Evolutionary conservation across 345 rosid species (phyloP).

Genomic region (Eutrema japonicum): DNA sequence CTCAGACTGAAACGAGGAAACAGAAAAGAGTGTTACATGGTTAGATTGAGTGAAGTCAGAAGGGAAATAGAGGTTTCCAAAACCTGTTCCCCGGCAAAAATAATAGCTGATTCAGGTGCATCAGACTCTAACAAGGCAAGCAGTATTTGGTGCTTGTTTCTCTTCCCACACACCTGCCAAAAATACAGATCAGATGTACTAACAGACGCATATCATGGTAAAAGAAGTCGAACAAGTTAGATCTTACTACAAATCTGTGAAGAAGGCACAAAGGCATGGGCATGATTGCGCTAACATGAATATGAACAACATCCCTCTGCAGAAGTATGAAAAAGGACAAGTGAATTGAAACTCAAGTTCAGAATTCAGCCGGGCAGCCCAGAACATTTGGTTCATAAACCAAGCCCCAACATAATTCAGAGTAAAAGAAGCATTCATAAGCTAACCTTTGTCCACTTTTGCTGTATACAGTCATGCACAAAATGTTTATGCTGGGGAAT

Average conservation of each 20-base stretch:
- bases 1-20: slow-evolving; percentile 65
- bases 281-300: slow-evolving; percentile 69
- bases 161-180: slow-evolving; percentile 61
- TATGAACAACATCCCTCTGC: slow-evolving; percentile 73
- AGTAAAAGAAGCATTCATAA: slow-evolving; percentile 1
- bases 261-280: slow-evolving; percentile 78
- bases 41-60: slow-evolving; percentile 10
- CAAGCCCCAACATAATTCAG: background rate
- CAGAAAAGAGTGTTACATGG: slow-evolving; percentile 26
- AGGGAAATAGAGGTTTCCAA: slow-evolving; percentile 29
- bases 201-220: slow-evolving; percentile 15
- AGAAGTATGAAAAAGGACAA: slow-evolving; percentile 33
- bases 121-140: slow-evolving; percentile 65
- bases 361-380: slow-evolving; percentile 6
- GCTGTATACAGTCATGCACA: slow-evolving; percentile 81
- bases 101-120: slow-evolving; percentile 67
- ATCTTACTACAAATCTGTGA: slow-evolving; percentile 72
- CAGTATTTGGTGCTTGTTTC: slow-evolving; percentile 57
- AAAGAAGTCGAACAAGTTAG: slow-evolving; percentile 17
- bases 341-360: slow-evolving; percentile 6
- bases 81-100: slow-evolving; percentile 92
- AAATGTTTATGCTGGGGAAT: slow-evolving; percentile 89
- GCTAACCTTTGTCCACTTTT: slow-evolving; percentile 93
- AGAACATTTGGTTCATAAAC: slow-evolving; percentile 14
- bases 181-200: slow-evolving; percentile 19